A percentile compares a stretch with the other conserved stretches of the same genome.
phyloP scores from a whole-genome alignment of 1,284 basidiomycete species.

The Quambalaria eucalypti region DNA sequence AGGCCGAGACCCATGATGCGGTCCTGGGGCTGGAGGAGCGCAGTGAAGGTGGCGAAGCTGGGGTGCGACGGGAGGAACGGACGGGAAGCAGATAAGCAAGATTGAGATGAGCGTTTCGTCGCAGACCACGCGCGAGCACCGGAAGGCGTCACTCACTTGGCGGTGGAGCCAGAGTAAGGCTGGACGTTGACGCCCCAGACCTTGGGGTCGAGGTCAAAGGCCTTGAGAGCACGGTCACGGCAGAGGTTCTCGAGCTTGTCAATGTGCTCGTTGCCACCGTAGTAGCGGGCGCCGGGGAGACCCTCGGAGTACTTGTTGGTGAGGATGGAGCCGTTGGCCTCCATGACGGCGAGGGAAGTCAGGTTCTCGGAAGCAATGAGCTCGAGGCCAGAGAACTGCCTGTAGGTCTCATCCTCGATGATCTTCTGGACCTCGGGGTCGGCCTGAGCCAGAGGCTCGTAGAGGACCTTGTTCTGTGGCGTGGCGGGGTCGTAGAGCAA shows the following conservation, averaged over 20 bases:
- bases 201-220: slow-evolving; percentile 87
- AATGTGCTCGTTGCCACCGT: slow-evolving; percentile 78
- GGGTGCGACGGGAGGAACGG: slow-evolving; percentile 20
- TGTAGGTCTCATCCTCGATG: slow-evolving; percentile 98
- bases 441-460: slow-evolving; percentile 73
- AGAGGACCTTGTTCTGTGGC: slow-evolving; percentile 76
- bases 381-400: slow-evolving; percentile 91
- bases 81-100: background rate
- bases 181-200: slow-evolving; percentile 98
- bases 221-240: slow-evolving; percentile 87
- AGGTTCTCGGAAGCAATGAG: slow-evolving; percentile 77
- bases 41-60: slow-evolving; percentile 94
- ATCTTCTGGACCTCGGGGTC: slow-evolving; percentile 93
- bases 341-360: slow-evolving; percentile 57
- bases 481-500: background rate
- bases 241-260: slow-evolving; percentile 92
- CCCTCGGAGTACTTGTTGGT: slow-evolving; percentile 84
- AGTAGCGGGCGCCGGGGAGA: slow-evolving; percentile 78
- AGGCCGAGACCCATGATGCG: slow-evolving; percentile 98
- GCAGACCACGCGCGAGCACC: no score
- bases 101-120: background rate
- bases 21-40: slow-evolving; percentile 92
- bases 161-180: slow-evolving; percentile 83
- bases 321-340: slow-evolving; percentile 96
- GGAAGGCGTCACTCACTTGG: slow-evolving; percentile 58